Percentiles rank a stretch among this genome's conserved stretches.
Evolutionary conservation across 2,329 filamentous ascomycete genomes (phyloP).

Genomic region (Cercospora citrullina): DNA sequence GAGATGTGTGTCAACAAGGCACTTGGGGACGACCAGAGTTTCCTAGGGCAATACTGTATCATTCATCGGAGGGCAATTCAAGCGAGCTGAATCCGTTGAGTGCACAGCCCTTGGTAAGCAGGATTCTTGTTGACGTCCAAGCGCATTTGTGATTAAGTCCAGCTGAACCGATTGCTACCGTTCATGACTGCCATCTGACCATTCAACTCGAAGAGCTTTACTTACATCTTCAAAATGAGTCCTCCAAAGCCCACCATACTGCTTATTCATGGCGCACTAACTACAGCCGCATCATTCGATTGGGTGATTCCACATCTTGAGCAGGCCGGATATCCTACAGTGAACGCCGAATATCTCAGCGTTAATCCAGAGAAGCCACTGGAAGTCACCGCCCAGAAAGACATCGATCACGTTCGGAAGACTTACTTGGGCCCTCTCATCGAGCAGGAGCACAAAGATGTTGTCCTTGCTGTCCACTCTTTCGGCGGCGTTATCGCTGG

Average conservation of each 20-base stretch:
- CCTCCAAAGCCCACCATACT: not conserved
- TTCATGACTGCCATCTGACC: not conserved
- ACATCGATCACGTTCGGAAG: not conserved
- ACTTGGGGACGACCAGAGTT: not conserved
- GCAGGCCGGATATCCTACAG: not conserved
- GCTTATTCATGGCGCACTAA: not conserved
- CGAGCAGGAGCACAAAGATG: not conserved
- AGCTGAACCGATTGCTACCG: not conserved
- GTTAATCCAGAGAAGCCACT: not conserved
- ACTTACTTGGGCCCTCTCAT: not conserved
- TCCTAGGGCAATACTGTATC: not conserved
- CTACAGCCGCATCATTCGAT: not conserved
- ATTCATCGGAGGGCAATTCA: not conserved
- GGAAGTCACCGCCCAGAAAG: not conserved
- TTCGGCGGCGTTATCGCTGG: not conserved
- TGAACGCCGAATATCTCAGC: not conserved
- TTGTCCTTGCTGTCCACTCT: not conserved
- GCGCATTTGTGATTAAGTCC: not conserved
- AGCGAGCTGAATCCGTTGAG: not conserved
- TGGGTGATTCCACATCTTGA: not conserved
- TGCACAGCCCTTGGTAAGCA: not conserved
- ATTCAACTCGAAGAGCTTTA: not conserved
- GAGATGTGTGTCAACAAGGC: not conserved
- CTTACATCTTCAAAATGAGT: not conserved
- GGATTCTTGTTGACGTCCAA: not conserved